These are phyloP conservation scores for Metschnikowia orientalis DNA, from an alignment of 805 yeast species.

Conservation along the genomic window DNA sequence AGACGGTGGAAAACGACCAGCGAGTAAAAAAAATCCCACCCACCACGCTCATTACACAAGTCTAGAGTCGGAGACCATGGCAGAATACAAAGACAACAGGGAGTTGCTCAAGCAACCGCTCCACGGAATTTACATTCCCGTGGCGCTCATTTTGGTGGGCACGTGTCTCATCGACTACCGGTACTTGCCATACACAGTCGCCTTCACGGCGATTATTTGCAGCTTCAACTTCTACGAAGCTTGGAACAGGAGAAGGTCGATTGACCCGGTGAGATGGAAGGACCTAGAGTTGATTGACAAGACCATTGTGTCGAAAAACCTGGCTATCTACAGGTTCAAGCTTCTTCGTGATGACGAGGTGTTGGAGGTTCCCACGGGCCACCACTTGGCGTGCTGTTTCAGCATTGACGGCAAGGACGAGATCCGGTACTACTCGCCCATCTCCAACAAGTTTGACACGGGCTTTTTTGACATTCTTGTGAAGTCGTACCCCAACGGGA, in stretches of 20 bases:
- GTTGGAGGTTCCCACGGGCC: constrained; percentile 68
- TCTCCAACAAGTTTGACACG: constrained; percentile 61
- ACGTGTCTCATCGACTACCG: constrained; percentile 48
- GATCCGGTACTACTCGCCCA: constrained; percentile 71
- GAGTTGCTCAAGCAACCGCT: constrained; percentile 63
- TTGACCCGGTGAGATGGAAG: constrained; percentile 53
- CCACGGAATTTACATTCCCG: constrained; percentile 74
- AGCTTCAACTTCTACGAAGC: constrained; percentile 35
- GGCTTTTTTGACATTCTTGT: constrained; percentile 76
- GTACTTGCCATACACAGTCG: constrained; percentile 44
- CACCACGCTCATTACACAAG: too few relatives aligned
- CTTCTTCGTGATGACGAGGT: constrained; percentile 56
- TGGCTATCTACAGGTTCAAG: constrained; percentile 72
- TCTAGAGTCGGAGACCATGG: constrained; percentile 9
- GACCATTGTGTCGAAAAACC: constrained; percentile 64
- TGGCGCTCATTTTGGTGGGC: constrained; percentile 57
- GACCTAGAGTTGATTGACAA: constrained; percentile 68
- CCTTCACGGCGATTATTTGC: constrained; percentile 33
- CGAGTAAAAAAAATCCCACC: constrained; percentile 1
- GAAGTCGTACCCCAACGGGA: constrained; percentile 70
- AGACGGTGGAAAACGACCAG: constrained; percentile 2
- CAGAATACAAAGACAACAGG: constrained; percentile 34
- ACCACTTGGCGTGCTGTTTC: constrained; percentile 61
- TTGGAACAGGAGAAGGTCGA: constrained; percentile 40
- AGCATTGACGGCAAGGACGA: constrained; percentile 47